phyloP scores from a whole-genome alignment of 306 rosid species.

The apple (Malus domestica) region ASM211411v1 NC_041789.1:30101001-30101500 shows the following conservation, averaged over 20 bases:
- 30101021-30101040: too few relatives aligned
- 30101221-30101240: not conserved
- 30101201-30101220: not conserved
- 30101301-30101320: not conserved
- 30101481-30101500: slow-evolving; percentile 30
- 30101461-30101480: slow-evolving; percentile 47
- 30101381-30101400: slow-evolving; percentile 73
- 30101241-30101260: slow-evolving; percentile 6
- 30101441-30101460: slow-evolving; percentile 73
- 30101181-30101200: not conserved
- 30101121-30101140: too few relatives aligned
- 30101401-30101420: slow-evolving; percentile 72
- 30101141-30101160: too few relatives aligned
- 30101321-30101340: slow-evolving; percentile 3
- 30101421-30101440: slow-evolving; percentile 85
- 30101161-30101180: too few relatives aligned
- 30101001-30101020: not conserved
- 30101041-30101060: too few relatives aligned
- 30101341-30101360: slow-evolving; percentile 38
- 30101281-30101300: not conserved
- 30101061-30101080: too few relatives aligned
- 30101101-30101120: too few relatives aligned
- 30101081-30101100: too few relatives aligned
- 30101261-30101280: too few relatives aligned
- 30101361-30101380: slow-evolving; percentile 60